Conservation (phyloP, 2,329 filamentous ascomycete genomes). For the Dryadomyces quercus-mongolicae region DNA sequence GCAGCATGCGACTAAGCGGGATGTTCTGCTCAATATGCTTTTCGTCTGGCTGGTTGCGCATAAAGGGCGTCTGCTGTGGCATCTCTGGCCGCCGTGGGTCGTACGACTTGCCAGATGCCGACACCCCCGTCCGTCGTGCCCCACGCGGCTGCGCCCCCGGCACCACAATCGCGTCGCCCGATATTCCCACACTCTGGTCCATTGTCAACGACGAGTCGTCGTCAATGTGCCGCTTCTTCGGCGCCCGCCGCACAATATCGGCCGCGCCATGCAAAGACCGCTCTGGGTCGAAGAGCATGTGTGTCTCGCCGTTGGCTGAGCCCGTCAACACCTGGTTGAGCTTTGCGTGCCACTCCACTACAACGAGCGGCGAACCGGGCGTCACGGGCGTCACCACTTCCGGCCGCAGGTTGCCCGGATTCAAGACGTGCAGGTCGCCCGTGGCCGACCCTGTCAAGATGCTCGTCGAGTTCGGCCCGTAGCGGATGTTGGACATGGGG, state of each 20-base stretch:
- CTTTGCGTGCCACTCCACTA: constrained; percentile 83
- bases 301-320: constrained; percentile 80
- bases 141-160: constrained; percentile 45
- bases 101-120: constrained; percentile 60
- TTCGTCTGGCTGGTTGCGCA: constrained; percentile 80
- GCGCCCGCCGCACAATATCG: constrained; percentile 81
- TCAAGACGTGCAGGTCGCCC: constrained; percentile 84
- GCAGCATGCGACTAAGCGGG: constrained; percentile 80
- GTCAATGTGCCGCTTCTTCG: constrained; percentile 90
- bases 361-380: constrained; percentile 67
- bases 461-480: constrained; percentile 71
- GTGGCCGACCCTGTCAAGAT: constrained; percentile 81
- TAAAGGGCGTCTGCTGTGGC: constrained; percentile 76
- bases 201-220: constrained; percentile 82
- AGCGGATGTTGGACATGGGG: constrained; percentile 75
- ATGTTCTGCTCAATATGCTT: constrained; percentile 82
- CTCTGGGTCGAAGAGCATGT: constrained; percentile 81
- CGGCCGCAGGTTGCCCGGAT: constrained; percentile 76
- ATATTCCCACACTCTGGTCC: constrained; percentile 69
- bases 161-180: constrained; percentile 68
- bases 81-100: constrained; percentile 81
- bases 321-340: constrained; percentile 94
- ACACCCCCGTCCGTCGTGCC: constrained; percentile 52
- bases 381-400: constrained; percentile 87
- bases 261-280: constrained; percentile 72